Evolutionary conservation across 345 rosid species (phyloP), one percentile per base, ranked within the genome.

Genomic region (Ceriops zippeliana): DNA sequence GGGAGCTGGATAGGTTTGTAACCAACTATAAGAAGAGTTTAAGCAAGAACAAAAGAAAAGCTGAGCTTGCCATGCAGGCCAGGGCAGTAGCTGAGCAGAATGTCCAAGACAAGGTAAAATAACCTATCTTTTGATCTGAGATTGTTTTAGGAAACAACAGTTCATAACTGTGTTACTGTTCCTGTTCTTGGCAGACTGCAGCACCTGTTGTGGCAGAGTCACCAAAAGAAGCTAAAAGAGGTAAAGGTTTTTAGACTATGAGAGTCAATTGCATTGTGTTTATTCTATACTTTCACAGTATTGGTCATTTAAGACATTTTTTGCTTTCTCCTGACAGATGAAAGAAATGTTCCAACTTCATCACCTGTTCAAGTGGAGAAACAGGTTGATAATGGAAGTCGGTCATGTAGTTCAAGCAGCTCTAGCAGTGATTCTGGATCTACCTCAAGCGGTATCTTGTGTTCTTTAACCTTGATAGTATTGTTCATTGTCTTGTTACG

Each of bases 1-100:
- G 99, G 99, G 99, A 95, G 83, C 86, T 95, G 47, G 99, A 95
- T 78, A 89, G 99, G 78, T 92, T 91, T 84, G 92, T 91, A 0
- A 88, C 92, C 71, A 95, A 95, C 85, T 95, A 88, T 77, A 95
- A 88, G 80, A 91, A 95, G 80, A 89, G 93, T 68, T 78, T 95
- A 76, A 95, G 99, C 85, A 95, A 95, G 90, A 83, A 83, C 80
- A 95, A 90, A 85, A 87, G 99, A 80, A 95, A 88, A 81, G 97
- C 96, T 52, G 99, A 95, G 77, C 90, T 84, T 66, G 96, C 93
- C 35, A 77, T 72, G 64, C 96, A 86, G 79, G 91, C 93, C 66
- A 87, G 92, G 81, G 84, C 82, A 82, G 90, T 73, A 67, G 91
- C 90, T 38, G 81, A 76, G 82, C 86, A 76, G 79, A 83, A 73